These are phyloP conservation scores for Kazachstania sp. DNA, from an alignment of 1,139 yeast genomes.

Conservation along the genomic window DNA sequence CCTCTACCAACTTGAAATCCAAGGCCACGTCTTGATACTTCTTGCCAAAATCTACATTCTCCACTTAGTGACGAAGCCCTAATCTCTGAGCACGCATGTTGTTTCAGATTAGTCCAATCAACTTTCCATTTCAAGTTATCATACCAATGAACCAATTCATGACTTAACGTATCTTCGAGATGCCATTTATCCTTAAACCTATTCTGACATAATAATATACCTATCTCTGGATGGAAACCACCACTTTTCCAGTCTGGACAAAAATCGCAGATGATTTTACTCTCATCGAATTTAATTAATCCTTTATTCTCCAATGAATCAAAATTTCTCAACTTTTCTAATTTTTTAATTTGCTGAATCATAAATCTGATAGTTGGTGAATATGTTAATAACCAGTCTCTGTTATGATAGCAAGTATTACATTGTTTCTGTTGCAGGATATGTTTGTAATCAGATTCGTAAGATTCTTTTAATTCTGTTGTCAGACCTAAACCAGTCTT, in stretches of 20 bases:
- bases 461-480: slow-evolving; percentile 45
- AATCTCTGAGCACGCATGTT: slow-evolving; percentile 95
- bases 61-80: slow-evolving; percentile 91
- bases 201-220: slow-evolving; percentile 82
- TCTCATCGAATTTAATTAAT: slow-evolving; percentile 22
- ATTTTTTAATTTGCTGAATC: slow-evolving; percentile 71
- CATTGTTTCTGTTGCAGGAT: slow-evolving; percentile 51
- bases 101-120: slow-evolving; percentile 73
- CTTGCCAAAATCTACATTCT: slow-evolving; percentile 87
- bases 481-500: slow-evolving; percentile 63
- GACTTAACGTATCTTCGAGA: slow-evolving; percentile 83
- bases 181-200: slow-evolving; percentile 71
- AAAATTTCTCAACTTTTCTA: slow-evolving; percentile 21
- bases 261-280: slow-evolving; percentile 63
- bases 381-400: slow-evolving; percentile 70
- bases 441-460: slow-evolving; percentile 45
- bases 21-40: slow-evolving; percentile 47
- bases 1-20: slow-evolving; percentile 46
- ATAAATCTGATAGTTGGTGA: slow-evolving; percentile 84
- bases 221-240: slow-evolving; percentile 86
- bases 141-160: slow-evolving; percentile 88
- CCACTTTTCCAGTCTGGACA: slow-evolving; percentile 88
- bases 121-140: slow-evolving; percentile 84
- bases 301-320: slow-evolving; percentile 7
- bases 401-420: slow-evolving; percentile 55